Percentiles rank a stretch among this genome's conserved stretches.
Evolutionary conservation across 306 rosid species (phyloP).

Genomic region (Cotoneaster glaucophyllus): DNA sequence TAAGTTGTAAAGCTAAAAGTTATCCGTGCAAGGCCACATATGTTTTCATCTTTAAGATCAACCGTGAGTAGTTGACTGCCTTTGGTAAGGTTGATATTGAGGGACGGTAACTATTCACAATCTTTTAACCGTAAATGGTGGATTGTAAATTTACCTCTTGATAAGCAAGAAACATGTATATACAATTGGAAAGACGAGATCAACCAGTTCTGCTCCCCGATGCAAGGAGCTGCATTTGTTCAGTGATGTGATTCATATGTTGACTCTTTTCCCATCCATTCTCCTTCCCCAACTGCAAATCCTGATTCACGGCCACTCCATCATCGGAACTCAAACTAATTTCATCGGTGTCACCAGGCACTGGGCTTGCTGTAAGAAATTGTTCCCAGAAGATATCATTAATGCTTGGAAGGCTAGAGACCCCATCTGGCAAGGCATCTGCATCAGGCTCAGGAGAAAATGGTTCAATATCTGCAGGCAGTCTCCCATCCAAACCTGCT

Average conservation of each 20-base stretch:
- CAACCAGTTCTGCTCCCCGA: constrained; percentile 24
- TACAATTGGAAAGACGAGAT: constrained; percentile 30
- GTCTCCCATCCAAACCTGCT: constrained; percentile 37
- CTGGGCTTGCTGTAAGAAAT: constrained; percentile 34
- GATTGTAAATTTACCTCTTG: constrained; percentile 41
- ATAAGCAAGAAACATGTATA: constrained; percentile 28
- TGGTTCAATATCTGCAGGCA: constrained; percentile 25
- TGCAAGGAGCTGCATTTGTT: constrained; percentile 63
- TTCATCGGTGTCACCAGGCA: constrained; percentile 46
- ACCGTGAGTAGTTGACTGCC: not conserved
- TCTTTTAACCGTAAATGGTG: constrained; percentile 18
- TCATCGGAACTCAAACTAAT: constrained; percentile 30
- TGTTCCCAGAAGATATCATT: constrained; percentile 68
- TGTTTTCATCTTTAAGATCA: not conserved
- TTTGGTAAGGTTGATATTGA: constrained; percentile 4
- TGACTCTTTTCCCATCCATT: constrained; percentile 42
- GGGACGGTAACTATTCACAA: constrained; percentile 21
- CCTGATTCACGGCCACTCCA: constrained; percentile 36
- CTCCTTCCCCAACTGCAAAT: constrained; percentile 25
- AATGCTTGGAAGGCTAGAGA: constrained; percentile 52
- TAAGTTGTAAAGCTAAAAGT: not conserved
- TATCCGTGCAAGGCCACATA: not conserved
- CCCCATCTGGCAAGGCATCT: constrained; percentile 26
- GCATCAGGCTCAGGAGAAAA: constrained; percentile 34
- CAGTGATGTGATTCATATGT: constrained; percentile 43